Base-by-base conservation (phyloP, 371 early-diverging fungal genomes). In the Catenaria anguillulae region DNA sequence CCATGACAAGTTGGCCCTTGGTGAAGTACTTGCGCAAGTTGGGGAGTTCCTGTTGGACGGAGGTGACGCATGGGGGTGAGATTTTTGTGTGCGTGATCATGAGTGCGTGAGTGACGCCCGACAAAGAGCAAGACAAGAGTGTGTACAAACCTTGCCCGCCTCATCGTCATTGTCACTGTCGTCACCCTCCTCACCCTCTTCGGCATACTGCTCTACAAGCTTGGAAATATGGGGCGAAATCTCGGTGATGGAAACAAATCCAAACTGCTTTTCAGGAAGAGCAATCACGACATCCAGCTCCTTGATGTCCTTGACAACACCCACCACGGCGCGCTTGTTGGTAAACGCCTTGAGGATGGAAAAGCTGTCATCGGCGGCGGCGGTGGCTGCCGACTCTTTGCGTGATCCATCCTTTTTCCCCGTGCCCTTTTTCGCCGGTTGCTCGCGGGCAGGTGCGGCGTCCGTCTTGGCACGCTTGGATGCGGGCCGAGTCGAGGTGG, bases 161-260 rank as follows among this genome's bases (percentile, higher is more conserved):
- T 74, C 71, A 29, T 26, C 35, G n/a, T 67, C 36, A n/a, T 78
- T 80, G n/a, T 75, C 71, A 21, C 76, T 76, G n/a, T 76, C 69
- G 8, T 71, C 72, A 37, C 58, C 69, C 6, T 66, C 73, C 10
- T 17, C 40, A 40, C 40, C 17, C n/a, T n/a, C 85, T 84, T 5
- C 76, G 79, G 58, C 58, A 31, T 40, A 58, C 52, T 72, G 72
- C 67, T 88, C 85, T 60, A 86, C 84, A 56, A 75, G 56, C 40
- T 72, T 70, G 33, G 84, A 79, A 26, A 88, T 63, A 5, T 65
- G 48, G 23, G 80, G 79, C 4, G 88, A 88, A 56, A 91, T 79
- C 65, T 88, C 87, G 2, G 87, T 84, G 67, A 89, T 87, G 61
- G 86, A 71, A 61, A 90, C 82, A 66, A 72, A 80, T 61, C 89